Conservation (phyloP, 2,329 filamentous ascomycete species). For the Xylariaceae sp. region DNA sequence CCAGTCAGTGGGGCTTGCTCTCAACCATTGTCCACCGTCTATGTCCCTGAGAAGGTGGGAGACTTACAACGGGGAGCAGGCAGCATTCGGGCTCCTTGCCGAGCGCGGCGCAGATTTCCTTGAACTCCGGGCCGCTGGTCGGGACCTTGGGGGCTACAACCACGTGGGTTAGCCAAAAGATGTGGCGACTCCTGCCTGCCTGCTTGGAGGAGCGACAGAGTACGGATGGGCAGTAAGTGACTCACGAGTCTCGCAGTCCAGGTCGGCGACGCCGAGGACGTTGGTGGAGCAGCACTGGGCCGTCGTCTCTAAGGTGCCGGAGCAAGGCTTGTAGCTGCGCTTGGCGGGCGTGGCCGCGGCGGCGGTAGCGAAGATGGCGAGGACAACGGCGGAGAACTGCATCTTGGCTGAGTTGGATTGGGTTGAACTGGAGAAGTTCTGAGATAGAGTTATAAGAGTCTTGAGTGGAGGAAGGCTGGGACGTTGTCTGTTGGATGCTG, state of each 20-base stretch:
- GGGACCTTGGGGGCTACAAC: slow-evolving; percentile 27
- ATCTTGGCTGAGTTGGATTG: slow-evolving; percentile 16
- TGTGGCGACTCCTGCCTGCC: too few species aligned
- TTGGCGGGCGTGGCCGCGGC: slow-evolving; percentile 17
- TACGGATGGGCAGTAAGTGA: not conserved
- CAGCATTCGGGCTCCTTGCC: slow-evolving; percentile 46
- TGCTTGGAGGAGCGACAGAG: not conserved
- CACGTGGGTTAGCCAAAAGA: not conserved
- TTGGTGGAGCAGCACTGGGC: slow-evolving; percentile 56
- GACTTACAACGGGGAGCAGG: slow-evolving; percentile 34
- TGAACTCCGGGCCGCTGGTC: slow-evolving; percentile 33
- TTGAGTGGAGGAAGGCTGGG: slow-evolving; percentile 11
- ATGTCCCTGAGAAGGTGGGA: not conserved
- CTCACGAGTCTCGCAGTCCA: slow-evolving; percentile 41
- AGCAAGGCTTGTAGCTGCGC: slow-evolving; percentile 31
- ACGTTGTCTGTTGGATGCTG: slow-evolving; percentile 10
- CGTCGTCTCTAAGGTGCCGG: slow-evolving; percentile 30
- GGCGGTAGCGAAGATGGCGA: slow-evolving; percentile 19
- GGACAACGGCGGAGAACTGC: slow-evolving; percentile 18
- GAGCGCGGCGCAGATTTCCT: slow-evolving; percentile 30
- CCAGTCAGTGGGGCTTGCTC: slow-evolving; percentile 5
- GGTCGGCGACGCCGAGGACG: slow-evolving; percentile 35
- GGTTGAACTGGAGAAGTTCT: slow-evolving; percentile 8
- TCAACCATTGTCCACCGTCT: not conserved
- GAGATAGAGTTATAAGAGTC: slow-evolving; percentile 11